Evolutionary conservation across 345 rosid species (phyloP).

Genomic region (Fremontodendron californicum): DNA sequence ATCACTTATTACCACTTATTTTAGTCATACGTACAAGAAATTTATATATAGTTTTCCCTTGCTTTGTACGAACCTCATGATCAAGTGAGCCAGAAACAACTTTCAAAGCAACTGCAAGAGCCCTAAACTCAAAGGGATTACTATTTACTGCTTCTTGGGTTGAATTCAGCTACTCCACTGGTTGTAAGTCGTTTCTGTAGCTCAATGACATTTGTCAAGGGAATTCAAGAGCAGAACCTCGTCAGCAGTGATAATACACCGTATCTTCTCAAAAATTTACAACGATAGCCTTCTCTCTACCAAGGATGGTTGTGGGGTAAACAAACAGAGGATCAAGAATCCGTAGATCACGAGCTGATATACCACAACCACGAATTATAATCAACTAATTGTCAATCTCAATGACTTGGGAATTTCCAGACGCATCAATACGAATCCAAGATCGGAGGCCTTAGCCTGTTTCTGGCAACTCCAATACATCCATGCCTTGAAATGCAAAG

Average conservation of each 20-base stretch:
- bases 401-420: slow-evolving; percentile 75
- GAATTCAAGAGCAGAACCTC: too few relatives aligned
- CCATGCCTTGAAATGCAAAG: too few relatives aligned
- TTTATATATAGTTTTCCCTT: too few relatives aligned
- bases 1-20: too few relatives aligned
- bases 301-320: slow-evolving; percentile 86
- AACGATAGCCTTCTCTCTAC: slow-evolving; percentile 96
- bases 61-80: slow-evolving; percentile 60
- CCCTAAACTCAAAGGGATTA: slow-evolving; percentile 89
- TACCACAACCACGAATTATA: slow-evolving; percentile 87
- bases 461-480: too few relatives aligned
- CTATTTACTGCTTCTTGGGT: slow-evolving; percentile 44
- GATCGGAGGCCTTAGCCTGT: too few relatives aligned
- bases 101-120: slow-evolving; percentile 86
- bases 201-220: slow-evolving; percentile 90
- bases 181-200: slow-evolving; percentile 57
- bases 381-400: slow-evolving; percentile 96
- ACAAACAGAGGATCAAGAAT: slow-evolving; percentile 87
- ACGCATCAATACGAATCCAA: neutral
- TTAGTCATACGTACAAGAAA: too few relatives aligned
- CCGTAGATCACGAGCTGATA: slow-evolving; percentile 90
- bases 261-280: slow-evolving; percentile 88
- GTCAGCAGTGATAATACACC: slow-evolving; percentile 91
- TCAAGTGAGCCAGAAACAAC: slow-evolving; percentile 92
- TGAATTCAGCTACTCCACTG: slow-evolving; percentile 43